These are phyloP conservation scores for Xylariaceae sp. DNA, from an alignment of 2,329 filamentous ascomycete species.

Conservation along the genomic window DNA sequence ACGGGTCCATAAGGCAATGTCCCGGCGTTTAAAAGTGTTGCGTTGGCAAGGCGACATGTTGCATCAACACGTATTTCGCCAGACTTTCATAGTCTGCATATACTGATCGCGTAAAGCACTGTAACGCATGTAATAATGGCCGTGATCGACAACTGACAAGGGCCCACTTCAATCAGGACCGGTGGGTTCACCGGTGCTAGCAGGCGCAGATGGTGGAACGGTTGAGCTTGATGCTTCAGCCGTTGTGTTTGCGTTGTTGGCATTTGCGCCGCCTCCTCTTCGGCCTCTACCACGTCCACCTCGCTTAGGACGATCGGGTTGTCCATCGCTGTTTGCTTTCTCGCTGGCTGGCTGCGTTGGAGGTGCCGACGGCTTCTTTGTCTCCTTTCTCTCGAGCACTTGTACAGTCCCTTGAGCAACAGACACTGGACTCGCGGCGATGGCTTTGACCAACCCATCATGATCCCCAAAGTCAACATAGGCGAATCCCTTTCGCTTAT, in stretches of 20 bases:
- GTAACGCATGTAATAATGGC: neutral
- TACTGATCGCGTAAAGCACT: neutral
- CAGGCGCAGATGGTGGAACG: slow-evolving; percentile 10
- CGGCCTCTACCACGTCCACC: slow-evolving; percentile 37
- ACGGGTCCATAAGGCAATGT: neutral
- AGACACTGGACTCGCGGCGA: slow-evolving; percentile 77
- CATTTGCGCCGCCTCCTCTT: slow-evolving; percentile 30
- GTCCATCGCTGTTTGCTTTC: slow-evolving; percentile 27
- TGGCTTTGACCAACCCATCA: slow-evolving; percentile 73
- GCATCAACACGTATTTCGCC: neutral
- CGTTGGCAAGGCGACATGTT: neutral
- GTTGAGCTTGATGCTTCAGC: slow-evolving; percentile 15
- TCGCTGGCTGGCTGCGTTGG: slow-evolving; percentile 25
- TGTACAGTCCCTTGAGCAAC: slow-evolving; percentile 87
- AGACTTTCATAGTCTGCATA: neutral
- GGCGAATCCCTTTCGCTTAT: slow-evolving; percentile 92
- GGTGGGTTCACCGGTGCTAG: slow-evolving; percentile 9
- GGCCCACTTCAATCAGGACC: slow-evolving; percentile 21
- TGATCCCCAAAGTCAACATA: slow-evolving; percentile 86
- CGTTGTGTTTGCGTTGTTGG: slow-evolving; percentile 8
- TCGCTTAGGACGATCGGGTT: slow-evolving; percentile 35
- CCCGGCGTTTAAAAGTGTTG: neutral
- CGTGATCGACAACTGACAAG: neutral
- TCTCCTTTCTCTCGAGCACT: slow-evolving; percentile 79
- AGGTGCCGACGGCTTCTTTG: slow-evolving; percentile 34